These are phyloP conservation scores for Coemansia sp. DNA, from an alignment of 192 early-diverging fungal genomes.

Conservation along the genomic window DNA sequence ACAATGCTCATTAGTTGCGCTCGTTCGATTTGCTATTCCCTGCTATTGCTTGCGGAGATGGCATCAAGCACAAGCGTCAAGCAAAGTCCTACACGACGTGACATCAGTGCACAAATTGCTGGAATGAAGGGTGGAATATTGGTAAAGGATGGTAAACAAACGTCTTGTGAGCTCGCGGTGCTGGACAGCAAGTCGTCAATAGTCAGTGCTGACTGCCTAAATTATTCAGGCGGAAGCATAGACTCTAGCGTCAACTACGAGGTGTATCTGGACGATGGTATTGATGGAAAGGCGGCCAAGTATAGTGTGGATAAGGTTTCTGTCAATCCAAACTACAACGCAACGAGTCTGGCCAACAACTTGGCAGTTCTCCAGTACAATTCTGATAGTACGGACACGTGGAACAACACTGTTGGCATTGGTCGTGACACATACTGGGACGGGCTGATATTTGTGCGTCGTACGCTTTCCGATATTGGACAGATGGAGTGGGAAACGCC, in stretches of 20 bases:
- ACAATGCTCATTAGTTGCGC: too few relatives aligned
- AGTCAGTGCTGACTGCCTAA: constrained; percentile 17
- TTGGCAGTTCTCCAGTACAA: constrained; percentile 19
- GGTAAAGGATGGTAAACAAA: constrained; percentile 5
- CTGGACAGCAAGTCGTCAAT: constrained; percentile 9
- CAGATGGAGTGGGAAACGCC: background rate
- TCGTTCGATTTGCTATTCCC: too few relatives aligned
- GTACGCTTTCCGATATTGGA: background rate
- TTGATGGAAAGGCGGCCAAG: background rate
- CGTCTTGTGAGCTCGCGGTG: constrained; percentile 13
- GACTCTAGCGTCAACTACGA: constrained; percentile 10
- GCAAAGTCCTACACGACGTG: background rate
- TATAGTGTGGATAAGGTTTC: constrained; percentile 6
- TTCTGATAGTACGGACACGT: background rate
- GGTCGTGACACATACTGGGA: background rate
- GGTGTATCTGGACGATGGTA: constrained; percentile 7
- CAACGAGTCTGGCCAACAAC: constrained; percentile 5
- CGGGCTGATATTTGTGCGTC: background rate
- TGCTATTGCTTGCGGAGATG: too few relatives aligned
- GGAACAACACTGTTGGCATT: background rate
- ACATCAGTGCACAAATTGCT: background rate
- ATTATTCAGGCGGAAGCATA: constrained; percentile 1
- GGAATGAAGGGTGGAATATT: constrained; percentile 14
- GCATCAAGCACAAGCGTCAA: background rate
- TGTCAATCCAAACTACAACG: constrained; percentile 1